Evolutionary conservation across 768 basidiomycete genomes (phyloP).

Genomic region (Amanita pallidorosea): DNA sequence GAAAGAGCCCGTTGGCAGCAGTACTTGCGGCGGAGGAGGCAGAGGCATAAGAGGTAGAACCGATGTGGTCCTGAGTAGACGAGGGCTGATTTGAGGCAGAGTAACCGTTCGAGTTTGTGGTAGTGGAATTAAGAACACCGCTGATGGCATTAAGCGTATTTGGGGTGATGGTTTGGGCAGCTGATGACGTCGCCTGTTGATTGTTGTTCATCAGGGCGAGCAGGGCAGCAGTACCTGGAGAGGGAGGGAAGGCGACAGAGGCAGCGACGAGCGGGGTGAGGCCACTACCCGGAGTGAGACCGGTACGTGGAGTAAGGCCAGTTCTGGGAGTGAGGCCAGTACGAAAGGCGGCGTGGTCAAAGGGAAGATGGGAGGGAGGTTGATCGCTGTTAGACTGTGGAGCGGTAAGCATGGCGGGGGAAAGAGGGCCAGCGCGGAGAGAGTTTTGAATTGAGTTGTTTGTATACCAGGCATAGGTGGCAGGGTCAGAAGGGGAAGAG

Average conservation of each 20-base stretch:
- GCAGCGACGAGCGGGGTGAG: constrained; percentile 75
- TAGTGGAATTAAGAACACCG: constrained; percentile 56
- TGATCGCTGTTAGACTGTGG: constrained; percentile 46
- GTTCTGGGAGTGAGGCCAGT: constrained; percentile 84
- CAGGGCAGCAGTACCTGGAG: constrained; percentile 87
- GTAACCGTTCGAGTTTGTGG: constrained; percentile 45
- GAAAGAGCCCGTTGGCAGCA: constrained; percentile 87
- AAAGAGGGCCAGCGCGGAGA: constrained; percentile 86
- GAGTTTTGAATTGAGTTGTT: constrained; percentile 54
- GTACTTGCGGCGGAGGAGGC: constrained; percentile 51
- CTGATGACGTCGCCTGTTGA: constrained; percentile 21
- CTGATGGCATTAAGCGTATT: constrained; percentile 74
- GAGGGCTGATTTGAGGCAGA: constrained; percentile 26
- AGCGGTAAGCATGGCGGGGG: constrained; percentile 92
- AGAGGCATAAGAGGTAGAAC: constrained; percentile 22
- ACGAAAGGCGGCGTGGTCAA: constrained; percentile 66
- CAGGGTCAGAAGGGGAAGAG: constrained; percentile 56
- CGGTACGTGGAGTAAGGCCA: constrained; percentile 79
- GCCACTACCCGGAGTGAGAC: constrained; percentile 66
- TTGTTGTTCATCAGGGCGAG: constrained; percentile 80
- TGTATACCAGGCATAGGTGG: constrained; percentile 56
- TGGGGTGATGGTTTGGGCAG: constrained; percentile 51
- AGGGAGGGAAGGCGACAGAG: constrained; percentile 68
- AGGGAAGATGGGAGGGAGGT: constrained; percentile 36
- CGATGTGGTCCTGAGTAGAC: constrained; percentile 6